phyloP scores from a whole-genome alignment of 495 filamentous ascomycete species.

The Xylaria grammica region DNA sequence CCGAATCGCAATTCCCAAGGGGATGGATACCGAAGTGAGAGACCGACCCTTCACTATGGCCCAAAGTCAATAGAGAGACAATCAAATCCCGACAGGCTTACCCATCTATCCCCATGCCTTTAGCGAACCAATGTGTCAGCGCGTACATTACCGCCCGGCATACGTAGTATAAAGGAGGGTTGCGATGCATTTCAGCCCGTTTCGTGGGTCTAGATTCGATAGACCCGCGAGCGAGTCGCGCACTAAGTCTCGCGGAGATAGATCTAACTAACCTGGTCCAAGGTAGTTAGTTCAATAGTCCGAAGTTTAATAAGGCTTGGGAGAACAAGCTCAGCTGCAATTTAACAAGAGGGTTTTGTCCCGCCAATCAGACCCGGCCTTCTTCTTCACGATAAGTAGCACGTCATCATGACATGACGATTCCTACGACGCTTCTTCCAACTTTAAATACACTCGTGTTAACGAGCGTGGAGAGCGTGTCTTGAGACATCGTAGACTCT shows the following conservation, averaged over 20 bases:
- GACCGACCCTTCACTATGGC: conserved; percentile 1
- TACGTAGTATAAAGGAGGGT: not conserved
- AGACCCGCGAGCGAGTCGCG: not conserved
- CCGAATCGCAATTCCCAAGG: too few species aligned
- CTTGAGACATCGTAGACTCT: too few species aligned
- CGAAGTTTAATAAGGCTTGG: not conserved
- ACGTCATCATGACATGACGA: too few species aligned
- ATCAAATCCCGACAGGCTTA: too few species aligned
- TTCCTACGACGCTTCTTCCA: conserved; percentile 8
- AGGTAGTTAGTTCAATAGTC: not conserved
- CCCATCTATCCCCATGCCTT: not conserved
- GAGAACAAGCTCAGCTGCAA: conserved; percentile 12
- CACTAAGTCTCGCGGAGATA: not conserved
- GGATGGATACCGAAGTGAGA: not conserved
- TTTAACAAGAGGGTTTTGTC: not conserved
- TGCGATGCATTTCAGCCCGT: not conserved
- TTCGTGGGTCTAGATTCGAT: not conserved
- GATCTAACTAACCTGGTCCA: not conserved
- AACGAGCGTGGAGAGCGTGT: conserved; percentile 40
- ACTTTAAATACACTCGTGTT: conserved; percentile 38
- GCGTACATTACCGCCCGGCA: not conserved
- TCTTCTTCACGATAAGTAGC: not conserved
- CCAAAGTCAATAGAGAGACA: too few species aligned
- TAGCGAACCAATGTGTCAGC: not conserved
- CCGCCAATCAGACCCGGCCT: conserved; percentile 4